Evolutionary conservation across 257 asterid species (phyloP).

Genomic region (Striga asiatica): DNA sequence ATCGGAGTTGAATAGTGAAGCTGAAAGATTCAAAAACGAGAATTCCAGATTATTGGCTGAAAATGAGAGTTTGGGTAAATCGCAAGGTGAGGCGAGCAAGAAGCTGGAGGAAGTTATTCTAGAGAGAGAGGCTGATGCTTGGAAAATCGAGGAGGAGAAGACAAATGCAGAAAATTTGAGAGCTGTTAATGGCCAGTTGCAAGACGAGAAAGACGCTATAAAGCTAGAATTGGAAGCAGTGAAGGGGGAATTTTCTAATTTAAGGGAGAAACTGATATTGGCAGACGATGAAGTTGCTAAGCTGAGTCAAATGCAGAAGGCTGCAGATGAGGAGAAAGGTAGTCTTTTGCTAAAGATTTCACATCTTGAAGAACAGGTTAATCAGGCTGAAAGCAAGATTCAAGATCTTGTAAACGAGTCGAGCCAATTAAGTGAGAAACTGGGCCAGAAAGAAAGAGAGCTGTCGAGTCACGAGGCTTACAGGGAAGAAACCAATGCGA

Average conservation of each 20-base stretch:
- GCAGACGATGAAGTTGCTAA: conserved; percentile 7
- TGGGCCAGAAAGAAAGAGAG: conserved; percentile 9
- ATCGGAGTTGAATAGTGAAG: conserved; percentile 30
- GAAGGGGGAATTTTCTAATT: conserved; percentile 25
- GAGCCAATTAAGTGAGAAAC: conserved; percentile 23
- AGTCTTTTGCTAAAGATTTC: conserved; percentile 5
- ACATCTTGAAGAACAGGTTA: conserved; percentile 23
- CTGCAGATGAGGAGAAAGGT: conserved; percentile 28
- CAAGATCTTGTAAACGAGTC: conserved; percentile 29
- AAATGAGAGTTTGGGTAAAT: conserved; percentile 29
- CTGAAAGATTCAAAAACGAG: conserved; percentile 33
- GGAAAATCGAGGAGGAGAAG: conserved; percentile 36
- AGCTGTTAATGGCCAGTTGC: conserved; percentile 21
- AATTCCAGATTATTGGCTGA: conserved; percentile 32
- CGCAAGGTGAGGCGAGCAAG: conserved; percentile 41
- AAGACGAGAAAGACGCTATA: conserved; percentile 31
- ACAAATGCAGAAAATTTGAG: conserved; percentile 39
- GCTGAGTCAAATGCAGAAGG: conserved; percentile 8
- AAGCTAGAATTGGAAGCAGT: conserved; percentile 33
- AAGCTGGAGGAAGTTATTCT: conserved; percentile 31
- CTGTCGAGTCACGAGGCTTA: conserved; percentile 2
- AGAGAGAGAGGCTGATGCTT: conserved; percentile 32
- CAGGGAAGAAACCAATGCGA: conserved; percentile 22
- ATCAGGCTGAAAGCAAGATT: conserved; percentile 26
- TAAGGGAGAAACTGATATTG: conserved; percentile 26